Percentiles rank a stretch among this genome's conserved stretches.
Conservation (phyloP, 2,329 filamentous ascomycete genomes). For the Tympanopsis confertula region DNA sequence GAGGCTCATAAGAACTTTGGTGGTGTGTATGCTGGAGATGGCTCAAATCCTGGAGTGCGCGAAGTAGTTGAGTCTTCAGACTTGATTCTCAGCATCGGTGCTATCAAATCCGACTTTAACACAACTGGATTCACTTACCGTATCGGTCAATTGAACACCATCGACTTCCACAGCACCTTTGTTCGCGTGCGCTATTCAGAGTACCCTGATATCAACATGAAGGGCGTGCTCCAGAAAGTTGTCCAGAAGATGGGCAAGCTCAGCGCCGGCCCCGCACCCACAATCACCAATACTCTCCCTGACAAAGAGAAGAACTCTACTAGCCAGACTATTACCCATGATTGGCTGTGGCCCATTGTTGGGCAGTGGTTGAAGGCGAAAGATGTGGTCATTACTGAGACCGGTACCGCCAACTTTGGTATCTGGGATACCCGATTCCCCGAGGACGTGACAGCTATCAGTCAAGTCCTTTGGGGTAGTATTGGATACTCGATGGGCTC, state of each 20-base stretch:
- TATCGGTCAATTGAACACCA: slow-evolving; percentile 64
- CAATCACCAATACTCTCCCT: slow-evolving; percentile 36
- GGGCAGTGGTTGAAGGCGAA: slow-evolving; percentile 60
- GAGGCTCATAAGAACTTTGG: slow-evolving; percentile 67
- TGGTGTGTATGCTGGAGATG: slow-evolving; percentile 75
- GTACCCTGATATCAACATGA: slow-evolving; percentile 69
- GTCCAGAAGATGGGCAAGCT: slow-evolving; percentile 47
- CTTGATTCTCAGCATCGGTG: slow-evolving; percentile 59
- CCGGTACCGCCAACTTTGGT: slow-evolving; percentile 78
- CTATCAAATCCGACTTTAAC: slow-evolving; percentile 67
- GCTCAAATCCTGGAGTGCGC: slow-evolving; percentile 53
- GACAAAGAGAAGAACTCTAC: slow-evolving; percentile 23
- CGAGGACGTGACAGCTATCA: slow-evolving; percentile 64
- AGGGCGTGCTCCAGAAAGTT: slow-evolving; percentile 64
- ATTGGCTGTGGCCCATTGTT: slow-evolving; percentile 67
- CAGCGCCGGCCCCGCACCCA: slow-evolving; percentile 37
- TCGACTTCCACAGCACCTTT: slow-evolving; percentile 69
- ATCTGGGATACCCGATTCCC: slow-evolving; percentile 80
- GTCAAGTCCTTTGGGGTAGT: slow-evolving; percentile 63
- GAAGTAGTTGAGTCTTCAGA: slow-evolving; percentile 58
- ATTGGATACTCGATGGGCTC: slow-evolving; percentile 56
- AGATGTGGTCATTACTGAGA: slow-evolving; percentile 77
- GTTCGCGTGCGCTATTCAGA: slow-evolving; percentile 67
- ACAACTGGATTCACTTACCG: slow-evolving; percentile 73
- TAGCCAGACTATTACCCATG: slow-evolving; percentile 46